Evolutionary conservation across 2,329 filamentous ascomycete genomes (phyloP), one percentile per base, ranked within the genome.

Genomic region (Bipolaris bicolor): DNA sequence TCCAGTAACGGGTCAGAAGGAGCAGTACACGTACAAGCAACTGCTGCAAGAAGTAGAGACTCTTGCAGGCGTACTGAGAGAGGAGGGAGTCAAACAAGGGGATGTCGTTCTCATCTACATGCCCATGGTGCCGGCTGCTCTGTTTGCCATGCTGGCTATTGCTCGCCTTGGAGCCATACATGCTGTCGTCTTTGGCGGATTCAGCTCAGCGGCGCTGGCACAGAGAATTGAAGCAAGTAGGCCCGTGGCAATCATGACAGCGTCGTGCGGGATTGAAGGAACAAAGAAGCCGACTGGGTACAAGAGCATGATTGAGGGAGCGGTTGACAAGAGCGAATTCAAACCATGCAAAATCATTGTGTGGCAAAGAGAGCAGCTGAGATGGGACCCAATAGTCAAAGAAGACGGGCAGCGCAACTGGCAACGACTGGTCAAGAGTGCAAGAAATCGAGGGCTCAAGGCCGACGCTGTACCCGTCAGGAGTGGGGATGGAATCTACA

Each of bases 91-190:
- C 5, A 82, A 83, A 64, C 91, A 86, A 76, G 92, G 93, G 1
- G 91, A 97, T 79, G 89, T 95, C 0, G 91, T 97, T 5, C 83
- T 97, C 62, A 85, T 97, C 26, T 98, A 97, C 77, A 97, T 97
- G 93, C 93, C 93, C 52, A 97, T 97, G 93, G 91, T 97, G 41
- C 93, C 94, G 0, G 88, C 91, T 0, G 90, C 92, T 1, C 75
- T 97, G n/a, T 87, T 96, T 60, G 93, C 90, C 9, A 92, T 95
- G 63, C 85, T 97, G 3, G 92, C 94, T 22, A 86, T 90, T 57
- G 87, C 87, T 59, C 86, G 92, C 9, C 82, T 97, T 0, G 94
- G 93, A 10, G 94, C 92, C 15, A 87, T 97, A 50, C 94, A 98
- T 73, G 88, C 91, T 3, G 91, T 96, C 4, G 94, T 98, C 3